Evolutionary conservation across 139 green algal genomes (phyloP).

Genomic region (Cymbomonas tetramitiformis): DNA sequence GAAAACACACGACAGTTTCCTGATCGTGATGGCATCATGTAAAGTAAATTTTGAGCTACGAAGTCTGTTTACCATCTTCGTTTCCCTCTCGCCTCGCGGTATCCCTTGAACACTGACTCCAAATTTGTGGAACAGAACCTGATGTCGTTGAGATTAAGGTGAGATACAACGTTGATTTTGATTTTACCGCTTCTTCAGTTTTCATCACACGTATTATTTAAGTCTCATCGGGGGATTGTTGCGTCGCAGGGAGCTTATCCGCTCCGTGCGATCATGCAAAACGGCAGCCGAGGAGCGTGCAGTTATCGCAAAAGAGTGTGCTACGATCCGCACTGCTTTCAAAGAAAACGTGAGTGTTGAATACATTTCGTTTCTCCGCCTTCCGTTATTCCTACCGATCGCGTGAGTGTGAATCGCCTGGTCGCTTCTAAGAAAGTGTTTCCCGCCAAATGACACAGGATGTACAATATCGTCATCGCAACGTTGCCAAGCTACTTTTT

Average conservation of each 20-base stretch:
- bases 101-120: too few species aligned
- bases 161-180: too few species aligned
- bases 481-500: conserved; percentile 98
- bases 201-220: too few species aligned
- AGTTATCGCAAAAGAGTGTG: conserved; percentile 87
- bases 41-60: too few species aligned
- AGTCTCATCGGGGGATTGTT: too few species aligned
- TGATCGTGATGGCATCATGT: too few species aligned
- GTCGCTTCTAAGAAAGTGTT: not conserved
- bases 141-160: too few species aligned
- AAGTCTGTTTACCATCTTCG: too few species aligned
- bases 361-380: conserved; percentile 19
- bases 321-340: conserved; percentile 62
- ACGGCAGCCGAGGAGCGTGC: conserved; percentile 89
- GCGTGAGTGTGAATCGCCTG: not conserved
- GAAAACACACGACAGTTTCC: too few species aligned
- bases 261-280: conserved; percentile 65
- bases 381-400: conserved; percentile 35
- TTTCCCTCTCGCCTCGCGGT: too few species aligned
- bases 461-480: conserved; percentile 51
- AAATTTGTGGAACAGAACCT: too few species aligned
- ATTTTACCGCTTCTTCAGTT: too few species aligned
- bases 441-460: not conserved
- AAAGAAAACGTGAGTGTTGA: conserved; percentile 28
- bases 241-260: conserved; percentile 64